Conservation (phyloP, 495 filamentous ascomycete species). For the Rhizodiscina lignyota region DNA sequence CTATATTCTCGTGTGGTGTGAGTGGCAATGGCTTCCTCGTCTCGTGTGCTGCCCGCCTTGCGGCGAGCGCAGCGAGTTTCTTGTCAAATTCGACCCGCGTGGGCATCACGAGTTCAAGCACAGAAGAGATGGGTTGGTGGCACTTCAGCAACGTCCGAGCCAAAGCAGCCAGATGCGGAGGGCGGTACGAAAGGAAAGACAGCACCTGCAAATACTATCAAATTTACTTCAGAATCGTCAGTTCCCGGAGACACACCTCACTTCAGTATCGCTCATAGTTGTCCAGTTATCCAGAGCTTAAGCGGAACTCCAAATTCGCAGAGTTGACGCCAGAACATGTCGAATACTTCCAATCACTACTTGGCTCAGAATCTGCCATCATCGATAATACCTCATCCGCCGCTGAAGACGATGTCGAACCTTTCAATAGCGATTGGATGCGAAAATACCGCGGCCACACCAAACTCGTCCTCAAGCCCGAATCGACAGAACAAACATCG, state of each 20-base stretch:
- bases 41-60: no score
- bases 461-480: conserved; percentile 71
- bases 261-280: conserved; percentile 3
- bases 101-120: no score
- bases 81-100: no score
- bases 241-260: conserved; percentile 1
- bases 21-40: no score
- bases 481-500: conserved; percentile 67
- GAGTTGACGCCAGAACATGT: conserved; percentile 58
- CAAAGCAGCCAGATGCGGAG: no score
- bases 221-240: conserved; percentile 63
- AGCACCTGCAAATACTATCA: no score
- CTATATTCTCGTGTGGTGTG: no score
- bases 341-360: conserved; percentile 53
- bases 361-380: conserved; percentile 62
- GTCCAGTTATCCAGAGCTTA: conserved; percentile 56
- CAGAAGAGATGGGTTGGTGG: no score
- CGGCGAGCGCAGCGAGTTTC: no score
- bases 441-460: conserved; percentile 90
- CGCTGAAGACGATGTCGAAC: conserved; percentile 56
- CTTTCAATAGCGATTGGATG: conserved; percentile 98
- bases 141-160: no score
- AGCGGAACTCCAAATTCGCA: conserved; percentile 59
- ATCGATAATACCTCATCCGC: conserved; percentile 65
- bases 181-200: no score